Conservation (phyloP, 1,284 basidiomycete species). For the Boletus mariae region DNA sequence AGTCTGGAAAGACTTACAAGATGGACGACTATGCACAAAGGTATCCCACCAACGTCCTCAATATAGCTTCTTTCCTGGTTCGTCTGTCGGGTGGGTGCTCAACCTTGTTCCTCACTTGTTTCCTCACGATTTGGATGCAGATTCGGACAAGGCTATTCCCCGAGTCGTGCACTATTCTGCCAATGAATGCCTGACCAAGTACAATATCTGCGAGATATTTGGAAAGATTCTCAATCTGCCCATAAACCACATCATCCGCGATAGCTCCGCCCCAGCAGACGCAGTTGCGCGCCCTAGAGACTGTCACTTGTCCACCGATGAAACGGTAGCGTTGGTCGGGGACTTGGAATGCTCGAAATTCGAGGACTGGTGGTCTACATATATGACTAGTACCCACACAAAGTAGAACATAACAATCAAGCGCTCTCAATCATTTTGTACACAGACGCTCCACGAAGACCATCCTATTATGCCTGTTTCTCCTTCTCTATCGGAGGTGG, state of each 20-base stretch:
- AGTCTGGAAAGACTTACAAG: constrained; percentile 72
- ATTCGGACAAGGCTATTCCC: constrained; percentile 46
- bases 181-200: constrained; percentile 77
- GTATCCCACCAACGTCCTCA: constrained; percentile 76
- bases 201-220: constrained; percentile 78
- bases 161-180: constrained; percentile 75
- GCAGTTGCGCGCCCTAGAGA: constrained; percentile 69
- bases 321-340: constrained; percentile 61
- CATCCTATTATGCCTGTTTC: not conserved
- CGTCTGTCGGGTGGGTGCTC: constrained; percentile 52
- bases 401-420: constrained; percentile 11
- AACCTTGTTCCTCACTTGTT: not conserved
- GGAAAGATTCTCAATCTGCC: constrained; percentile 61
- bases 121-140: constrained; percentile 22
- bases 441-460: not conserved
- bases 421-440: constrained; percentile 9
- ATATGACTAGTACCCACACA: constrained; percentile 25
- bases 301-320: constrained; percentile 64
- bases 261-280: constrained; percentile 58
- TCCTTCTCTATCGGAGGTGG: constrained; percentile 11
- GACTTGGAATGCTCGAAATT: constrained; percentile 62
- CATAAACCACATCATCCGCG: constrained; percentile 64
- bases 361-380: constrained; percentile 69
- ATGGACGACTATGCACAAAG: constrained; percentile 87
- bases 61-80: constrained; percentile 73